phyloP scores from a whole-genome alignment of 2,329 filamentous ascomycete species.

The Arthrobotrys entomopaga region DNA sequence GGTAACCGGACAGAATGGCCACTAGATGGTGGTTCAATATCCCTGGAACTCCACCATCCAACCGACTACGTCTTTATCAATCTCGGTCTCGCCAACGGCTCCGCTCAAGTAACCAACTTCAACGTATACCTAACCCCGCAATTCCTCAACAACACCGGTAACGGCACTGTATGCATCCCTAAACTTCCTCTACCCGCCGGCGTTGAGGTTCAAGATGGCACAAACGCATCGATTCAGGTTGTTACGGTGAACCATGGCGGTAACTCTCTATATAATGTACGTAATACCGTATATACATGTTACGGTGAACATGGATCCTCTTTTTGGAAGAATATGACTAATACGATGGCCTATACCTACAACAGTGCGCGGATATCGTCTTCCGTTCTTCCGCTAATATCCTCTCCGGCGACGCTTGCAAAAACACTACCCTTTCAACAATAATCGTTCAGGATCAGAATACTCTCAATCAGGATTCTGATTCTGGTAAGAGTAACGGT shows the following conservation, averaged over 20 bases:
- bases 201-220: slow-evolving; percentile 69
- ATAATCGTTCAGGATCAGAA: slow-evolving; percentile 29
- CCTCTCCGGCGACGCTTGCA: slow-evolving; percentile 67
- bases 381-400: slow-evolving; percentile 68
- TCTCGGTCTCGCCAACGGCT: slow-evolving; percentile 65
- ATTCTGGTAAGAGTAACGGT: slow-evolving; percentile 13
- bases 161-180: slow-evolving; percentile 74
- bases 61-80: slow-evolving; percentile 68
- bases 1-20: slow-evolving; percentile 66
- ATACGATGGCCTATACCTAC: background rate
- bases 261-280: slow-evolving; percentile 73
- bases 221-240: slow-evolving; percentile 75
- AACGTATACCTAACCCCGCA: slow-evolving; percentile 73
- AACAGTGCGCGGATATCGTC: slow-evolving; percentile 77
- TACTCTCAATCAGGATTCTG: background rate
- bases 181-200: slow-evolving; percentile 68
- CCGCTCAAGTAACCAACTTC: slow-evolving; percentile 68
- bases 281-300: background rate
- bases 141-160: slow-evolving; percentile 70
- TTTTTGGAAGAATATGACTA: background rate
- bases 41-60: slow-evolving; percentile 67
- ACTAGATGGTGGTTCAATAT: slow-evolving; percentile 66
- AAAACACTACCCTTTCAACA: slow-evolving; percentile 67
- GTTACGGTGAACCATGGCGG: slow-evolving; percentile 71
- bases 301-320: background rate